A percentile compares a stretch with the other conserved stretches of the same genome.
Conservation (phyloP, 169 alveolate genomes). For the Plasmodium knowlesi region DNA sequence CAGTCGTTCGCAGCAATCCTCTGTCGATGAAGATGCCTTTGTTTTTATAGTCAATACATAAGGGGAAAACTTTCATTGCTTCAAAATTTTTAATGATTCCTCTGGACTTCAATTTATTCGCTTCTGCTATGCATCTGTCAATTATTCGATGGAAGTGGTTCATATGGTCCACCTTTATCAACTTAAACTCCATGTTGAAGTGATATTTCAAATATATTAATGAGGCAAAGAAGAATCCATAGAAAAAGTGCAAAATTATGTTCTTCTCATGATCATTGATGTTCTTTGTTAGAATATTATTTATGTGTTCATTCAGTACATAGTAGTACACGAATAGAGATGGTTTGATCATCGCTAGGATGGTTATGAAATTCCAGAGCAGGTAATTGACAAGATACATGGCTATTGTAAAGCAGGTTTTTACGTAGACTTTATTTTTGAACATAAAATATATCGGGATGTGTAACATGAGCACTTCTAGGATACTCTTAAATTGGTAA, state of each 20-base stretch:
- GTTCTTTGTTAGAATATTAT: conserved; percentile 24
- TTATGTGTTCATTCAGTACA: conserved; percentile 44
- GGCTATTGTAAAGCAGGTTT: conserved; percentile 27
- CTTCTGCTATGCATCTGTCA: conserved; percentile 1
- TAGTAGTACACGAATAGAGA: conserved; percentile 33
- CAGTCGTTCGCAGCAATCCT: conserved; percentile 3
- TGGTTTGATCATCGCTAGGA: conserved; percentile 39
- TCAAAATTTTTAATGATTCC: conserved; percentile 56
- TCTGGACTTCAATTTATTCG: conserved; percentile 12
- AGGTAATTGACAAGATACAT: conserved; percentile 33
- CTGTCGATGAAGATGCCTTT: conserved; percentile 26
- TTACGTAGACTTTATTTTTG: conserved; percentile 36
- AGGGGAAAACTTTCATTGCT: conserved; percentile 21
- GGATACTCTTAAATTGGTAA: conserved; percentile 20
- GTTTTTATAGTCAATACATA: conserved; percentile 27
- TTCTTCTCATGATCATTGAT: conserved; percentile 33
- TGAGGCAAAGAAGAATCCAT: conserved; percentile 47
- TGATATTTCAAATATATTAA: conserved; percentile 47
- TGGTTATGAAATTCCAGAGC: conserved; percentile 22
- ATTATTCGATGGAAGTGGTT: conserved; percentile 19
- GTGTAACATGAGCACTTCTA: conserved; percentile 33
- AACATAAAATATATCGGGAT: conserved; percentile 47
- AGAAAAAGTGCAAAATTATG: conserved; percentile 37
- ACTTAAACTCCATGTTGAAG: conserved; percentile 37
- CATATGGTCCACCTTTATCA: conserved; percentile 32